Evolutionary conservation across 2,329 filamentous ascomycete species (phyloP).

Genomic region (Pseudogymnoascus sp.): DNA sequence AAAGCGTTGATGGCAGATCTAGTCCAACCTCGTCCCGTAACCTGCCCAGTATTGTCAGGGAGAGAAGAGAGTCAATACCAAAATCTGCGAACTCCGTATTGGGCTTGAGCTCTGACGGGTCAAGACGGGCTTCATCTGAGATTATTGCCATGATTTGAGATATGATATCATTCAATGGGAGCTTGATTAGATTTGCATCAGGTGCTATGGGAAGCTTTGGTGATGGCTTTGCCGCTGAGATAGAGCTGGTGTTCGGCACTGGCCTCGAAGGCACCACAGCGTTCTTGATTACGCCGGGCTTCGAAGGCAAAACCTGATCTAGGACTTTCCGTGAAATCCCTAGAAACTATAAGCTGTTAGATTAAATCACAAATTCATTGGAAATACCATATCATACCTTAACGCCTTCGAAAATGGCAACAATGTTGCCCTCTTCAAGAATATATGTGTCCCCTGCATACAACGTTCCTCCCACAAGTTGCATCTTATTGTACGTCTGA

Average conservation of each 20-base stretch:
- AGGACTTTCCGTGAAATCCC: not conserved
- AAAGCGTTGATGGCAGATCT: constrained; percentile 20
- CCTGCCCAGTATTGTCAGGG: constrained; percentile 24
- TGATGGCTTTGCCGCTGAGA: no score
- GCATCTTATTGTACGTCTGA: constrained; percentile 50
- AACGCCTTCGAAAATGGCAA: constrained; percentile 21
- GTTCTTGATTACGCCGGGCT: not conserved
- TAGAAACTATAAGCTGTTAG: not conserved
- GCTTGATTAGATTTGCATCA: not conserved
- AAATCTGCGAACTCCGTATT: constrained; percentile 24
- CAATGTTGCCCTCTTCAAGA: constrained; percentile 34
- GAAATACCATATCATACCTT: constrained; percentile 21
- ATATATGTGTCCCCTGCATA: constrained; percentile 46
- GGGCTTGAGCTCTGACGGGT: constrained; percentile 19
- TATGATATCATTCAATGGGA: not conserved
- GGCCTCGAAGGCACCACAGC: not conserved
- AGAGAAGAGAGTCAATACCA: constrained; percentile 30
- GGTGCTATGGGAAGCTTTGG: not conserved
- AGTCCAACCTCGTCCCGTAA: constrained; percentile 28
- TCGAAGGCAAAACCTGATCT: not conserved
- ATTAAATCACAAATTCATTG: no score
- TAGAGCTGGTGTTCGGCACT: not conserved
- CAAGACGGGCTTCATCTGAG: constrained; percentile 25
- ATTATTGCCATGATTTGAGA: constrained; percentile 19
- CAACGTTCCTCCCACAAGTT: constrained; percentile 37